Evolutionary conservation across 164 flowering plant genomes (phyloP).

Genomic region (Stephania yunnanensis): DNA sequence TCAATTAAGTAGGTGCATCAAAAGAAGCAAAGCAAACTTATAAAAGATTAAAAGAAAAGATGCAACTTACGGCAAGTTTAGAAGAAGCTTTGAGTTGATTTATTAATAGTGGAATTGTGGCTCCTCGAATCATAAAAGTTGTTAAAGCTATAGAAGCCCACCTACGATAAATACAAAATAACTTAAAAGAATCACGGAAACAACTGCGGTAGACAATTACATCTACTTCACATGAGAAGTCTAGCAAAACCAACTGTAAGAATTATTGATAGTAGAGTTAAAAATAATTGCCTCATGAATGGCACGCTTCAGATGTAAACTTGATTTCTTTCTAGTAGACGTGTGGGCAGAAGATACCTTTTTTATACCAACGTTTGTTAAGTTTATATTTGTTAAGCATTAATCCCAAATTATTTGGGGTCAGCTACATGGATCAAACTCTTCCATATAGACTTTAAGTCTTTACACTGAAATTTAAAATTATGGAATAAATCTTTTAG

Average conservation of each 20-base stretch:
- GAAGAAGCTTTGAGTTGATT: constrained; percentile 68
- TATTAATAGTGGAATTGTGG: constrained; percentile 61
- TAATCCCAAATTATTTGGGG: no score
- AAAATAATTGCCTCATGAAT: background rate
- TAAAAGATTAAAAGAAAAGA: background rate
- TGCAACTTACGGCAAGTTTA: constrained; percentile 56
- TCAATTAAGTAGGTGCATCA: background rate
- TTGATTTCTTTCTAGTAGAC: no score
- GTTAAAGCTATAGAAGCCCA: constrained; percentile 84
- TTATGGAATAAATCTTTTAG: no score
- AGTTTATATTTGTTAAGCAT: no score
- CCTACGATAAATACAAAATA: constrained; percentile 37
- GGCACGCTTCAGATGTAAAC: background rate
- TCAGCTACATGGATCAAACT: no score
- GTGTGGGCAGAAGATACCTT: no score
- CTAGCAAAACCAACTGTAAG: background rate
- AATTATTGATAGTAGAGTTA: background rate
- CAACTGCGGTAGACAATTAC: background rate
- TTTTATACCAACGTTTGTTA: no score
- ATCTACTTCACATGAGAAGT: background rate
- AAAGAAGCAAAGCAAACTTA: background rate
- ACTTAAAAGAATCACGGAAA: background rate
- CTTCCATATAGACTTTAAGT: no score
- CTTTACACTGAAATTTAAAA: no score
- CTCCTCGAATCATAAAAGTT: constrained; percentile 66